Evolutionary conservation across 2,329 filamentous ascomycete species (phyloP).

Genomic region (Phialocephala sp.): DNA sequence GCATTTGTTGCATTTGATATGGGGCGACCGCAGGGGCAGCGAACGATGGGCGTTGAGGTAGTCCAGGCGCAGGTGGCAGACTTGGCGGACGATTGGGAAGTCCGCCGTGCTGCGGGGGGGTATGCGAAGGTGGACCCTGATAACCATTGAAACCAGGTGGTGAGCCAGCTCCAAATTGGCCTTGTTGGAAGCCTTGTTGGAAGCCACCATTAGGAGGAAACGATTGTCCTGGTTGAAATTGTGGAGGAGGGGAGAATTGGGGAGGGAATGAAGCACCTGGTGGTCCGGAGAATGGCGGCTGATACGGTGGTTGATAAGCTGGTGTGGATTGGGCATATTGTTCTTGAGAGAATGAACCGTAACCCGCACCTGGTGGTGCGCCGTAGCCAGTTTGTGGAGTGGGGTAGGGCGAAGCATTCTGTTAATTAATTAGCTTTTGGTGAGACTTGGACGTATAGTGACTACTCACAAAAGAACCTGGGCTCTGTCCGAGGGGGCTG

Average conservation of each 20-base stretch:
- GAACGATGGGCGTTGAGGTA: constrained; percentile 66
- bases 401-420: constrained; percentile 43
- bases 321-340: constrained; percentile 45
- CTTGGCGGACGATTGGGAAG: constrained; percentile 57
- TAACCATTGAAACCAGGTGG: constrained; percentile 50
- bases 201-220: constrained; percentile 38
- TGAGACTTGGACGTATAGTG: neutral
- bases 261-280: constrained; percentile 42
- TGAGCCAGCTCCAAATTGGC: constrained; percentile 48
- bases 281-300: constrained; percentile 44
- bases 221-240: constrained; percentile 38
- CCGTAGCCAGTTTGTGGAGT: constrained; percentile 38
- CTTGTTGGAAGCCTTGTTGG: constrained; percentile 38
- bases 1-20: constrained; percentile 58
- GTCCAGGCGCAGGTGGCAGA: constrained; percentile 59
- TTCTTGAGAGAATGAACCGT: constrained; percentile 44
- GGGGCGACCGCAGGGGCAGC: constrained; percentile 56
- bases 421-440: neutral
- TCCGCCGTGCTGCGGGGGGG: constrained; percentile 45
- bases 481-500: constrained; percentile 58
- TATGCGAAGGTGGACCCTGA: constrained; percentile 49
- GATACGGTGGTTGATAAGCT: constrained; percentile 50
- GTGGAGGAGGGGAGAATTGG: constrained; percentile 43
- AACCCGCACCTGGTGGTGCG: constrained; percentile 40
- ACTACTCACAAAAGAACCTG: constrained; percentile 63